A percentile compares a stretch with the other conserved stretches of the same genome.
Evolutionary conservation across 768 basidiomycete species (phyloP).

Genomic region (Mycena filopes): DNA sequence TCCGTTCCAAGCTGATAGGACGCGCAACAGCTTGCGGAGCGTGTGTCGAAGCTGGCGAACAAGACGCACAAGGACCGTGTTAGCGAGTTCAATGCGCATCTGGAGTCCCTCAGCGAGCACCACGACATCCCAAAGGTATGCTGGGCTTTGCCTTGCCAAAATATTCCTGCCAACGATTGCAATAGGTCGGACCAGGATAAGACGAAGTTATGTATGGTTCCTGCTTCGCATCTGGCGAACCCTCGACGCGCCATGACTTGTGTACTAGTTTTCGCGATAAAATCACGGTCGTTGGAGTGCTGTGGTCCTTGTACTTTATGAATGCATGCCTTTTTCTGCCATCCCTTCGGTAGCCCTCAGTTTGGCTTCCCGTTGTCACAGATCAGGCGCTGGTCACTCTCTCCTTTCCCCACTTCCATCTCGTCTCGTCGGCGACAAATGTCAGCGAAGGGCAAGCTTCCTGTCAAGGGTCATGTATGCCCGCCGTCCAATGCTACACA

Average conservation of each 20-base stretch:
- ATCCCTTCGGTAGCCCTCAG: too few relatives aligned
- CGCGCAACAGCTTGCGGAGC: constrained; percentile 68
- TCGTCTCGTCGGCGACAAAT: constrained; percentile 44
- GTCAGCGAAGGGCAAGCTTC: constrained; percentile 41
- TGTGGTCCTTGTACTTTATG: constrained; percentile 3
- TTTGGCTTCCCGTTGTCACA: too few relatives aligned
- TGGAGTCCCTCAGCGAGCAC: constrained; percentile 91
- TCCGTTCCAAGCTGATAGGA: constrained; percentile 23
- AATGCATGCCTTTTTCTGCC: background rate
- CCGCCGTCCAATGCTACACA: constrained; percentile 74
- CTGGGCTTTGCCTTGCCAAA: constrained; percentile 11
- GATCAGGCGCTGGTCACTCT: background rate
- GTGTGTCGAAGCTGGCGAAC: constrained; percentile 78
- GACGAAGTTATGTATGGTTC: constrained; percentile 36
- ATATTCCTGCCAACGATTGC: constrained; percentile 28
- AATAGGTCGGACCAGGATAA: constrained; percentile 90
- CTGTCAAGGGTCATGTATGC: constrained; percentile 60
- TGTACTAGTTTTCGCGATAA: constrained; percentile 16
- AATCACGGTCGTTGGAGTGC: constrained; percentile 7
- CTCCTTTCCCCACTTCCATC: constrained; percentile 43
- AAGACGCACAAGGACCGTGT: constrained; percentile 96
- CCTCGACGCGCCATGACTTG: constrained; percentile 21
- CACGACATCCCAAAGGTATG: constrained; percentile 93
- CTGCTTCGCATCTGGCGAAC: constrained; percentile 3
- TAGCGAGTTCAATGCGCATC: constrained; percentile 86